Conservation (phyloP, 2,329 filamentous ascomycete species). For the Didymellaceae sp. region DNA sequence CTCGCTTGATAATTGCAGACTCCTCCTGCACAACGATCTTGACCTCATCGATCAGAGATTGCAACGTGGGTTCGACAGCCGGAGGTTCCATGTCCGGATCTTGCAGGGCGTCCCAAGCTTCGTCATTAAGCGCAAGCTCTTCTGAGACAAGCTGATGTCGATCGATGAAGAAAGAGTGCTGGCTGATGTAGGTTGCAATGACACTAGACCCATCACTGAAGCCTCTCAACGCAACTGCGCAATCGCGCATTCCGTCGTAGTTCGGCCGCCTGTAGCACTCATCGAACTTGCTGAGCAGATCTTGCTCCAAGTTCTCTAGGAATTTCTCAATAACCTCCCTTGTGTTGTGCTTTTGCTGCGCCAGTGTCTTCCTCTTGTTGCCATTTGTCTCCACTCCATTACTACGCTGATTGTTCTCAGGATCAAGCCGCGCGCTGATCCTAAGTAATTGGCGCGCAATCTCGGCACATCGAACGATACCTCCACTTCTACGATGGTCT, state of each 20-base stretch:
- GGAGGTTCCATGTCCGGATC: slow-evolving; percentile 94
- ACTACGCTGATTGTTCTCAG: slow-evolving; percentile 62
- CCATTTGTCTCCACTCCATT: slow-evolving; percentile 58
- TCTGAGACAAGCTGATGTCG: slow-evolving; percentile 89
- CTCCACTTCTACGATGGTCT: slow-evolving; percentile 83
- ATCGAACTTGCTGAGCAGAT: slow-evolving; percentile 94
- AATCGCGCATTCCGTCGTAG: slow-evolving; percentile 98
- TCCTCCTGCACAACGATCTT: slow-evolving; percentile 96
- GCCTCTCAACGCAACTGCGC: slow-evolving; percentile 89
- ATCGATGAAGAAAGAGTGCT: slow-evolving; percentile 99
- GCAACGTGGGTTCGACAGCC: slow-evolving; percentile 87
- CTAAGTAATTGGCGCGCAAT: slow-evolving; percentile 92
- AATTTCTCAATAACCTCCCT: slow-evolving; percentile 96
- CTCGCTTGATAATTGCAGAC: slow-evolving; percentile 93
- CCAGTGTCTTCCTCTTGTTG: slow-evolving; percentile 37
- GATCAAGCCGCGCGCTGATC: slow-evolving; percentile 90
- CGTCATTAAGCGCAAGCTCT: slow-evolving; percentile 76
- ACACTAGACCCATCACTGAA: slow-evolving; percentile 97
- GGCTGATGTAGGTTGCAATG: slow-evolving; percentile 95
- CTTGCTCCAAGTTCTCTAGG: slow-evolving; percentile 92
- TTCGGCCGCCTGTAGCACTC: slow-evolving; percentile 94
- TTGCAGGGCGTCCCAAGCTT: slow-evolving; percentile 85
- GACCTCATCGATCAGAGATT: slow-evolving; percentile 92
- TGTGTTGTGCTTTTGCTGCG: slow-evolving; percentile 65
- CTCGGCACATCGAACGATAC: slow-evolving; percentile 91